Conservation (phyloP, 371 early-diverging fungal genomes). For the Apophysomyces variabilis region DNA sequence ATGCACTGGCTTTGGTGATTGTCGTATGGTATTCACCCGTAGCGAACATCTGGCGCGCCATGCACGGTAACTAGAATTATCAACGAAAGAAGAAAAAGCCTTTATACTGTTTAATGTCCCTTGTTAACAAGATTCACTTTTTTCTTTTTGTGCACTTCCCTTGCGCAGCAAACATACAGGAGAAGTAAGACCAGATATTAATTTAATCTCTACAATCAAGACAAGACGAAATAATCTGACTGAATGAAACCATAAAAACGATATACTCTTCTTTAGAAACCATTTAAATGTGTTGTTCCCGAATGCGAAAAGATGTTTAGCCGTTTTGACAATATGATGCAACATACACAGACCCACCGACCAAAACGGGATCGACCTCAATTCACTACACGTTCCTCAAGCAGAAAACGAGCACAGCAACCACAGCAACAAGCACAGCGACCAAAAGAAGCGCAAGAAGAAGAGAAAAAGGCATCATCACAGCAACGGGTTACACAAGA, state of each 20-base stretch:
- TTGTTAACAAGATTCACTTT: neutral
- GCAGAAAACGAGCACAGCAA: neutral
- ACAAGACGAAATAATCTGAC: neutral
- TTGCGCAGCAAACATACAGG: slow-evolving; percentile 62
- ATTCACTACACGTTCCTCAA: slow-evolving; percentile 4
- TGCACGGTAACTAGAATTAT: slow-evolving; percentile 45
- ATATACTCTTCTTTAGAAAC: slow-evolving; percentile 36
- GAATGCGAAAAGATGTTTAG: slow-evolving; percentile 60
- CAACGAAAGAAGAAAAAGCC: neutral
- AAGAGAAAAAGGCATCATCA: neutral
- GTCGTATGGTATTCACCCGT: slow-evolving; percentile 65
- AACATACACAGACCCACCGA: slow-evolving; percentile 65
- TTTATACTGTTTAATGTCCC: no score
- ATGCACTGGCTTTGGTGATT: slow-evolving; percentile 64
- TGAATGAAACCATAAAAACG: neutral
- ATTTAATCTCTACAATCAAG: neutral
- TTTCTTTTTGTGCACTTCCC: slow-evolving; percentile 11
- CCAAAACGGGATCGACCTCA: slow-evolving; percentile 1
- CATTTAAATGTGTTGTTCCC: slow-evolving; percentile 59
- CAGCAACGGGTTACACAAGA: slow-evolving; percentile 6
- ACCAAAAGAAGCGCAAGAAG: slow-evolving; percentile 4
- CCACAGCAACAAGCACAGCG: slow-evolving; percentile 11
- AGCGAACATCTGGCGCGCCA: slow-evolving; percentile 66
- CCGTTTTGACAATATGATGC: slow-evolving; percentile 70
- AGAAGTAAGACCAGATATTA: slow-evolving; percentile 33